These are phyloP conservation scores for Endogone sp. DNA, from an alignment of 192 early-diverging fungal genomes.

Conservation along the genomic window DNA sequence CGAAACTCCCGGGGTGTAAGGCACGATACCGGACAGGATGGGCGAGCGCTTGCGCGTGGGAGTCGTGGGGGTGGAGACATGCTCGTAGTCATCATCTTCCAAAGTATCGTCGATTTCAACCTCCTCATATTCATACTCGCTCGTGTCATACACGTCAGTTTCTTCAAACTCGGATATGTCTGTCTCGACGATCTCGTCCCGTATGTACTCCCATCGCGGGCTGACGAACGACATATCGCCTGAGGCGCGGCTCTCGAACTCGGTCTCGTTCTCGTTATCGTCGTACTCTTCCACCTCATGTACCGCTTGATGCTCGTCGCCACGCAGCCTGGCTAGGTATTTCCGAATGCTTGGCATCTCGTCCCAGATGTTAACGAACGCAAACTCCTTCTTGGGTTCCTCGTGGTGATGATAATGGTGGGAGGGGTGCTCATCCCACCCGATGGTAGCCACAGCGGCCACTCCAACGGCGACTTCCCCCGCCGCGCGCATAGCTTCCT, in stretches of 20 bases:
- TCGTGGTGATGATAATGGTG: neutral
- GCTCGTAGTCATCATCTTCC: neutral
- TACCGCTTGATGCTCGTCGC: neutral
- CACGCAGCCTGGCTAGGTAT: neutral
- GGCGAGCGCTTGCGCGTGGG: neutral
- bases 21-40: neutral
- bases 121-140: neutral
- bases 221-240: no score
- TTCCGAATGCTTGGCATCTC: neutral
- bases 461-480: neutral
- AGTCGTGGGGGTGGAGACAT: neutral
- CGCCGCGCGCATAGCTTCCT: neutral
- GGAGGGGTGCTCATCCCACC: neutral
- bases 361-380: neutral
- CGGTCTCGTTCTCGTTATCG: neutral
- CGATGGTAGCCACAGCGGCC: neutral
- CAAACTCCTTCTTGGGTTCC: neutral
- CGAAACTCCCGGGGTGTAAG: neutral
- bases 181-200: neutral
- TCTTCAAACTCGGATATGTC: neutral
- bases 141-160: neutral
- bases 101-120: neutral
- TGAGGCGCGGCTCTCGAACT: neutral
- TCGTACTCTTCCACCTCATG: neutral
- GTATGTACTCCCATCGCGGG: neutral